These are phyloP conservation scores for Capronia americana DNA, from an alignment of 2,329 filamentous ascomycete species.

Conservation along the genomic window DNA sequence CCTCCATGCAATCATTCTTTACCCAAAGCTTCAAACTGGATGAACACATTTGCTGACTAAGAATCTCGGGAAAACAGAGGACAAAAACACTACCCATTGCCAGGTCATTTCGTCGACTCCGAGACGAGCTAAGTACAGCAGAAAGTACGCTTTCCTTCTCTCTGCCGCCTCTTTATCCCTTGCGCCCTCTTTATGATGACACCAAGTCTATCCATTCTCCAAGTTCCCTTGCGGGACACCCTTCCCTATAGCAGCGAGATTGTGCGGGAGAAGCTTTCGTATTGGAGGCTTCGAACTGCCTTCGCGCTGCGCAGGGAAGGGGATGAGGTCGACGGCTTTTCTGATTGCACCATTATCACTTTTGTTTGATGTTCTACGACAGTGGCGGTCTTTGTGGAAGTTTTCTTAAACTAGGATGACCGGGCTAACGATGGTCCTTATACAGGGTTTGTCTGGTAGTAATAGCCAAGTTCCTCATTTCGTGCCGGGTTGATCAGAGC, in stretches of 20 bases:
- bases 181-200: slow-evolving; percentile 55
- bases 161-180: not conserved
- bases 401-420: not conserved
- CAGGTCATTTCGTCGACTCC: not conserved
- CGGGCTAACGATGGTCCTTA: slow-evolving; percentile 3
- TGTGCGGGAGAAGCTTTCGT: slow-evolving; percentile 19
- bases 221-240: slow-evolving; percentile 47
- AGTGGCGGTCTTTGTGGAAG: not conserved
- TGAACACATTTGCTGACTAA: slow-evolving; percentile 1
- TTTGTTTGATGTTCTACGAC: not conserved
- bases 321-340: slow-evolving; percentile 41
- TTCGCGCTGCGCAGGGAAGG: slow-evolving; percentile 27
- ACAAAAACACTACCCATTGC: not conserved
- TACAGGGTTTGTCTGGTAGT: slow-evolving; percentile 13
- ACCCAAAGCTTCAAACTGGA: no score
- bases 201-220: slow-evolving; percentile 69
- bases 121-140: not conserved
- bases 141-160: slow-evolving; percentile 3
- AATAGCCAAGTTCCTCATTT: not conserved
- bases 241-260: slow-evolving; percentile 11
- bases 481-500: not conserved
- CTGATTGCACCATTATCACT: slow-evolving; percentile 29
- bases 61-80: not conserved
- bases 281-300: slow-evolving; percentile 13
- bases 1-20: not conserved